Percentiles rank a stretch among this genome's conserved stretches.
phyloP scores from a whole-genome alignment of 441 rosid genomes.

The Erodium texanum region DNA sequence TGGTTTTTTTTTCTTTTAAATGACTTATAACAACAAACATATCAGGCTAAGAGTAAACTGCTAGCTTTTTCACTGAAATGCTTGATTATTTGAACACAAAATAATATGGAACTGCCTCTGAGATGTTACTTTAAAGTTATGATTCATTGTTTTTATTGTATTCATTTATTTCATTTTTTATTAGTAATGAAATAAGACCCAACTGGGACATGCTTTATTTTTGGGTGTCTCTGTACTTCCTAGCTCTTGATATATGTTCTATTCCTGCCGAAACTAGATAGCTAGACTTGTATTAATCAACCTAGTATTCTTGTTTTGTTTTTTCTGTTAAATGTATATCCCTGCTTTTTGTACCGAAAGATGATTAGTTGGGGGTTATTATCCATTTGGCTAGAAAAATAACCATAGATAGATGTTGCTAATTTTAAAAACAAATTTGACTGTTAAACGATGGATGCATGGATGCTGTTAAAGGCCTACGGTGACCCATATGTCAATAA shows the following conservation, averaged over 20 bases:
- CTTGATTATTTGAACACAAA: background rate
- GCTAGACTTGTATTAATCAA: too few species aligned
- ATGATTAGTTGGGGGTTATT: background rate
- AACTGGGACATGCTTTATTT: background rate
- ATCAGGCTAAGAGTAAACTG: background rate
- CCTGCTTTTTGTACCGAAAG: background rate
- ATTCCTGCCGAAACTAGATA: too few species aligned
- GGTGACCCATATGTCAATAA: background rate
- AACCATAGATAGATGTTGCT: background rate
- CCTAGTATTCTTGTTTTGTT: too few species aligned
- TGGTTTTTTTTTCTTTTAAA: too few species aligned
- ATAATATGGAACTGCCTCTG: background rate
- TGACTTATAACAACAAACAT: too few species aligned
- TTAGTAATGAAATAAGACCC: too few species aligned
- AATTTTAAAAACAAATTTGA: background rate
- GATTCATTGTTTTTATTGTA: background rate
- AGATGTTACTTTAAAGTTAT: background rate
- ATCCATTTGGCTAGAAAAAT: background rate
- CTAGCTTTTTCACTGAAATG: background rate
- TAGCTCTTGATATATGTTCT: too few species aligned
- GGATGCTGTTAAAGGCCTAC: background rate
- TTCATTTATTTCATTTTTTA: too few species aligned
- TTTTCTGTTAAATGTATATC: too few species aligned
- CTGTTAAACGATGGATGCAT: background rate
- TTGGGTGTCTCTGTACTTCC: too few species aligned